Evolutionary conservation across 2,329 filamentous ascomycete genomes (phyloP).

Genomic region (Epichloe amarillans): DNA sequence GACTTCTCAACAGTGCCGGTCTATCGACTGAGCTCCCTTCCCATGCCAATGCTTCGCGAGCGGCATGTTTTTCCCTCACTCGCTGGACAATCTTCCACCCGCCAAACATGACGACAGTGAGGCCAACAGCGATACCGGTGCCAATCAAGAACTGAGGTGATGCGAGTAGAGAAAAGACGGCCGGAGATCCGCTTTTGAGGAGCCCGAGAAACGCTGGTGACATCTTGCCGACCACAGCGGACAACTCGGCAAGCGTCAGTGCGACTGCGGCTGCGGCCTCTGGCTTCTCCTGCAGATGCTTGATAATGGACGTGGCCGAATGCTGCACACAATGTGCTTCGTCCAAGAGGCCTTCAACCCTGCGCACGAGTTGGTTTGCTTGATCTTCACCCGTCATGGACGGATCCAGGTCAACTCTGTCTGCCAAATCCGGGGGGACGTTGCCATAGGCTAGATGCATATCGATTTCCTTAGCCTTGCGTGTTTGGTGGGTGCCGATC

Average conservation of each 20-base stretch:
- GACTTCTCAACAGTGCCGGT: conserved; percentile 14
- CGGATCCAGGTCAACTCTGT: conserved; percentile 33
- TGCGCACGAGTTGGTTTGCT: conserved; percentile 48
- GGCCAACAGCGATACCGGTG: conserved; percentile 73
- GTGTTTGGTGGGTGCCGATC: conserved; percentile 14
- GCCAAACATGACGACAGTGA: conserved; percentile 92
- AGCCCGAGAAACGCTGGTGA: conserved; percentile 64
- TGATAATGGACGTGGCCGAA: conserved; percentile 69
- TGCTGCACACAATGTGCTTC: conserved; percentile 85
- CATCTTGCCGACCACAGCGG: conserved; percentile 68
- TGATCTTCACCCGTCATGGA: conserved; percentile 35
- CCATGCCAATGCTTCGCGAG: conserved; percentile 17
- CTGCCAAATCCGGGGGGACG: conserved; percentile 53
- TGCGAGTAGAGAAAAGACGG: conserved; percentile 72
- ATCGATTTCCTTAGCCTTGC: conserved; percentile 48
- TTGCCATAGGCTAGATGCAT: conserved; percentile 89
- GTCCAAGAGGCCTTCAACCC: conserved; percentile 64
- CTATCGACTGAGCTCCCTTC: conserved; percentile 13
- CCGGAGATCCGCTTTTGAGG: conserved; percentile 70
- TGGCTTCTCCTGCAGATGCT: conserved; percentile 55
- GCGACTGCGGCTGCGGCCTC: conserved; percentile 91
- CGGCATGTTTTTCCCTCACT: conserved; percentile 38
- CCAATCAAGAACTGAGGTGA: conserved; percentile 93
- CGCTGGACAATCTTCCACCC: conserved; percentile 96
- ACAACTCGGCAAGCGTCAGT: conserved; percentile 82